Conservation (phyloP, 257 asterid genomes). For the Plantago ovata region DNA sequence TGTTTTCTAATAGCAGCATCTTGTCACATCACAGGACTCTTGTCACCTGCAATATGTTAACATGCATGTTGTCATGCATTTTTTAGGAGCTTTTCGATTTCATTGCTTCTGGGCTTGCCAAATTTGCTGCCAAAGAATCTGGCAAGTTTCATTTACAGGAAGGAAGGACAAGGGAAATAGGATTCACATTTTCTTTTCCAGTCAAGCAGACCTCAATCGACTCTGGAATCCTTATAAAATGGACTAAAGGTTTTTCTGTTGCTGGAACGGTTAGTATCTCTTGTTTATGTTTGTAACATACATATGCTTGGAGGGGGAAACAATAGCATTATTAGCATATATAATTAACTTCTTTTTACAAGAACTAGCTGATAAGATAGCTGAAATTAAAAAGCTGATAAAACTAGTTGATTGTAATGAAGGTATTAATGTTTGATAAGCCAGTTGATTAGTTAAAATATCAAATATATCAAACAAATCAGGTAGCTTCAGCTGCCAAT, state of each 20-base stretch:
- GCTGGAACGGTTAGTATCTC: slow-evolving; percentile 66
- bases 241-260: slow-evolving; percentile 81
- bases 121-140: slow-evolving; percentile 50
- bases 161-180: slow-evolving; percentile 59
- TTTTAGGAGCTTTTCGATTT: slow-evolving; percentile 70
- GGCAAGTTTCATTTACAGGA: slow-evolving; percentile 42
- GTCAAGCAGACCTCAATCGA: slow-evolving; percentile 72
- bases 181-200: slow-evolving; percentile 81
- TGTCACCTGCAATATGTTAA: not conserved
- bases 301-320: too few species aligned
- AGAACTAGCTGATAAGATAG: too few species aligned
- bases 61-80: not conserved
- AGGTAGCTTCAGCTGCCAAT: too few species aligned
- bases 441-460: too few species aligned
- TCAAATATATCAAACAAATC: too few species aligned
- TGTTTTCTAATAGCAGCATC: not conserved
- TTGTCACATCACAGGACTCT: not conserved
- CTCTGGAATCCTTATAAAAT: slow-evolving; percentile 69
- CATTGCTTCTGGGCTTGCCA: slow-evolving; percentile 69
- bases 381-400: too few species aligned
- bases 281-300: not conserved
- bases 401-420: too few species aligned
- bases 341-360: too few species aligned
- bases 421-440: too few species aligned
- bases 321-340: too few species aligned